These are phyloP conservation scores for Castanospermum australe DNA, from an alignment of 306 rosid species.

Conservation along the genomic window DNA sequence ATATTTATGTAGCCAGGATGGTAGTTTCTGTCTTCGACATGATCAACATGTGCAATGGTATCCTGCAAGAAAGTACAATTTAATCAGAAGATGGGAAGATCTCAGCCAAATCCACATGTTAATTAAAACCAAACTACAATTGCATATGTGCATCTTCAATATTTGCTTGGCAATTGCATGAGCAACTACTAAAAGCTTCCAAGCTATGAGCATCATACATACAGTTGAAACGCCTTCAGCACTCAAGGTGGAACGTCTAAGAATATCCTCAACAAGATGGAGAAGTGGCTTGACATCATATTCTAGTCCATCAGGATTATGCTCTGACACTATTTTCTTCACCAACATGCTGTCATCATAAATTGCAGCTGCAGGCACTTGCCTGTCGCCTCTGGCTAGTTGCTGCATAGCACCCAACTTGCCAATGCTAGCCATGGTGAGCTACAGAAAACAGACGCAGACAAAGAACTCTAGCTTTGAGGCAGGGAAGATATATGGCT, in stretches of 20 bases:
- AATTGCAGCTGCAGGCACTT: slow-evolving; percentile 23
- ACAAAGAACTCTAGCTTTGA: background rate
- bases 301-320: slow-evolving; percentile 46
- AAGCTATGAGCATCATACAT: slow-evolving; percentile 10
- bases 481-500: slow-evolving; percentile 1
- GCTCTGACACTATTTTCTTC: slow-evolving; percentile 49
- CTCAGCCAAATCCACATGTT: background rate
- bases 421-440: slow-evolving; percentile 31
- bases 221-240: slow-evolving; percentile 34
- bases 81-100: slow-evolving; percentile 3
- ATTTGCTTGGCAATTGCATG: background rate
- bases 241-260: slow-evolving; percentile 33
- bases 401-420: slow-evolving; percentile 44
- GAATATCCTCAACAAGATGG: slow-evolving; percentile 55
- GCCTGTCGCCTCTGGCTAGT: slow-evolving; percentile 34
- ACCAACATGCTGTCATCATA: slow-evolving; percentile 48
- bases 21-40: slow-evolving; percentile 36
- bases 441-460: background rate
- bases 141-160: background rate
- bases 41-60: slow-evolving; percentile 25
- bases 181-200: background rate
- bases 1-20: slow-evolving; percentile 30
- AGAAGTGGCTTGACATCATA: slow-evolving; percentile 54
- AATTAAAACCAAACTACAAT: background rate
- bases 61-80: slow-evolving; percentile 35